phyloP scores from a whole-genome alignment of 1,284 basidiomycete genomes.

The Fomitopsis pinicola region DNA sequence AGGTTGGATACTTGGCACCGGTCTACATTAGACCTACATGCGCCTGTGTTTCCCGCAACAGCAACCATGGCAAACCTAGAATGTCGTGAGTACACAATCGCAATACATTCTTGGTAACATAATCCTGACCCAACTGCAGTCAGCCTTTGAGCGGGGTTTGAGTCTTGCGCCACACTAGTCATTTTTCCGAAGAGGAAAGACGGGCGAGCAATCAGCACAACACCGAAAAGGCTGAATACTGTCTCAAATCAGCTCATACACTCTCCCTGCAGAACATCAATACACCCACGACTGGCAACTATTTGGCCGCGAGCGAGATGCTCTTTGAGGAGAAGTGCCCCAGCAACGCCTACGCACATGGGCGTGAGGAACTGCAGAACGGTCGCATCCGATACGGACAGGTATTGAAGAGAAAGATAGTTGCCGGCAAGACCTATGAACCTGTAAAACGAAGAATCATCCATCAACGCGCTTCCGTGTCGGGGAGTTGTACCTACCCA shows the following conservation, averaged over 20 bases:
- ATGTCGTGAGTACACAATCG: not conserved
- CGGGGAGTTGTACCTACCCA: slow-evolving; percentile 39
- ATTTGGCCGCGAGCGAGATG: slow-evolving; percentile 54
- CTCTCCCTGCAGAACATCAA: not conserved
- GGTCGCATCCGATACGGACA: slow-evolving; percentile 67
- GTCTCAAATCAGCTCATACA: not conserved
- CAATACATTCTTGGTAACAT: not conserved
- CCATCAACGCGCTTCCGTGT: too few relatives aligned
- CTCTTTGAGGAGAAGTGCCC: slow-evolving; percentile 66
- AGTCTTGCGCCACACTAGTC: slow-evolving; percentile 3
- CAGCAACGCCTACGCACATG: slow-evolving; percentile 61
- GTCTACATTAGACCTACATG: slow-evolving; percentile 39
- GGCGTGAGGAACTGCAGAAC: slow-evolving; percentile 77
- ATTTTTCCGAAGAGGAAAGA: slow-evolving; percentile 27
- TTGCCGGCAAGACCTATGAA: slow-evolving; percentile 62
- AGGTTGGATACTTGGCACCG: not conserved
- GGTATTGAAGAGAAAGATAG: slow-evolving; percentile 62
- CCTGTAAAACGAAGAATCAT: slow-evolving; percentile 24
- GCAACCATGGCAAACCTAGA: slow-evolving; percentile 51
- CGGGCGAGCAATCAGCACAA: slow-evolving; percentile 46
- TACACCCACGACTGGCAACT: slow-evolving; percentile 53
- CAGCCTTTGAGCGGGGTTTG: slow-evolving; percentile 28
- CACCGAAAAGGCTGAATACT: slow-evolving; percentile 45
- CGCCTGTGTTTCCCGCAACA: slow-evolving; percentile 57
- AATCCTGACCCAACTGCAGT: slow-evolving; percentile 30